phyloP scores from a whole-genome alignment of 441 rosid genomes.

The Adansonia rubrostipa region DNA sequence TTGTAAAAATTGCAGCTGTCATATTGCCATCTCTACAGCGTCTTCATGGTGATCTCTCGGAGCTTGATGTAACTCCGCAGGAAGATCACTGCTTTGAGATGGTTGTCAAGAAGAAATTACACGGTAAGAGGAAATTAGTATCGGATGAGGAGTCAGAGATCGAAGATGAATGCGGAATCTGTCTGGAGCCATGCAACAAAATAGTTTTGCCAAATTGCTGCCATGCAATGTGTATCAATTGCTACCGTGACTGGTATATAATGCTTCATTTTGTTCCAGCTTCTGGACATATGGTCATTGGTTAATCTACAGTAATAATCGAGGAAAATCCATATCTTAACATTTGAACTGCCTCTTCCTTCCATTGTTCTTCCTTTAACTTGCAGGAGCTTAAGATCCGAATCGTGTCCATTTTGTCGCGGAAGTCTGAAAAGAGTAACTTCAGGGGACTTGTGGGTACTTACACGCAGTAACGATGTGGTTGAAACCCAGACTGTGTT shows the following conservation, averaged over 20 bases:
- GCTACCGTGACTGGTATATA: slow-evolving; percentile 46
- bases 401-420: slow-evolving; percentile 47
- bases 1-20: slow-evolving; percentile 39
- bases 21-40: slow-evolving; percentile 44
- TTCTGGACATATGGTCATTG: not conserved
- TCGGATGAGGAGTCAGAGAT: slow-evolving; percentile 37
- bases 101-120: slow-evolving; percentile 34
- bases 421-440: slow-evolving; percentile 46
- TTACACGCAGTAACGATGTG: slow-evolving; percentile 35
- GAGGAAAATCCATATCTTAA: not conserved
- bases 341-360: not conserved
- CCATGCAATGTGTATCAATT: slow-evolving; percentile 48
- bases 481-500: slow-evolving; percentile 36
- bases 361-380: not conserved
- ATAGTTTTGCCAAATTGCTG: slow-evolving; percentile 49
- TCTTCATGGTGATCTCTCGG: slow-evolving; percentile 31
- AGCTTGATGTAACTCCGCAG: slow-evolving; percentile 25
- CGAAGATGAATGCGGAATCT: slow-evolving; percentile 52
- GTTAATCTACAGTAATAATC: not conserved
- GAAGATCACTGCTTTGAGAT: slow-evolving; percentile 20
- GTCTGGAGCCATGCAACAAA: slow-evolving; percentile 47
- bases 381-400: slow-evolving; percentile 41
- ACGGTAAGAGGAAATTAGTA: slow-evolving; percentile 30
- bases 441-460: slow-evolving; percentile 47
- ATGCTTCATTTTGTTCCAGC: not conserved